Evolutionary conservation across 495 filamentous ascomycete genomes (phyloP).

Genomic region (Daldinia decipiens): DNA sequence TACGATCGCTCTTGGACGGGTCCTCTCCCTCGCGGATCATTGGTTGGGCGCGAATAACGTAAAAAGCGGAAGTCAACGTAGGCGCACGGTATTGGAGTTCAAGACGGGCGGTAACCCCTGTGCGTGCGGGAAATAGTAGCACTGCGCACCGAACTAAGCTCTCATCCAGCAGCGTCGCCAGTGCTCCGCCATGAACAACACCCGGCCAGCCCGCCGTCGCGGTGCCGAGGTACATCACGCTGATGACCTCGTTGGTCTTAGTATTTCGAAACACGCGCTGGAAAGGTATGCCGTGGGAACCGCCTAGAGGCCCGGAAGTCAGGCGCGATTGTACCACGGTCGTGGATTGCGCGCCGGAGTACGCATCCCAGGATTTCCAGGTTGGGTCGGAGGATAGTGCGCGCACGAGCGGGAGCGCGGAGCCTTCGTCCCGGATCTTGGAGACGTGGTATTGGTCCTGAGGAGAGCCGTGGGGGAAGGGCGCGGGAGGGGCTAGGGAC

Average conservation of each 20-base stretch:
- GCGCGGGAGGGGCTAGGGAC: conserved; percentile 53
- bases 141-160: conserved; percentile 64
- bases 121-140: conserved; percentile 51
- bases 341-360: conserved; percentile 55
- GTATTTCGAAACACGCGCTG: conserved; percentile 60
- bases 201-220: conserved; percentile 77
- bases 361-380: conserved; percentile 67
- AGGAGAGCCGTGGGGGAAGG: conserved; percentile 46
- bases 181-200: conserved; percentile 77
- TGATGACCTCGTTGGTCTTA: conserved; percentile 53
- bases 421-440: conserved; percentile 49
- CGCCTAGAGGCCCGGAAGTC: conserved; percentile 56
- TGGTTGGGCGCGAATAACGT: conserved; percentile 67
- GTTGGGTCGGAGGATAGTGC: conserved; percentile 61
- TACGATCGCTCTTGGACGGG: conserved; percentile 64
- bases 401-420: conserved; percentile 63
- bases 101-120: conserved; percentile 72
- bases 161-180: conserved; percentile 80
- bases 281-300: conserved; percentile 58
- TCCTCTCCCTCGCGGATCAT: conserved; percentile 50
- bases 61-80: conserved; percentile 68
- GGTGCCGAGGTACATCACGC: conserved; percentile 71
- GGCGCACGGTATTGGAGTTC: conserved; percentile 70
- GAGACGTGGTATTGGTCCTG: conserved; percentile 46
- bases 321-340: conserved; percentile 48